phyloP scores from a whole-genome alignment of 139 green algal species.

The Coelastrella sp. region DNA sequence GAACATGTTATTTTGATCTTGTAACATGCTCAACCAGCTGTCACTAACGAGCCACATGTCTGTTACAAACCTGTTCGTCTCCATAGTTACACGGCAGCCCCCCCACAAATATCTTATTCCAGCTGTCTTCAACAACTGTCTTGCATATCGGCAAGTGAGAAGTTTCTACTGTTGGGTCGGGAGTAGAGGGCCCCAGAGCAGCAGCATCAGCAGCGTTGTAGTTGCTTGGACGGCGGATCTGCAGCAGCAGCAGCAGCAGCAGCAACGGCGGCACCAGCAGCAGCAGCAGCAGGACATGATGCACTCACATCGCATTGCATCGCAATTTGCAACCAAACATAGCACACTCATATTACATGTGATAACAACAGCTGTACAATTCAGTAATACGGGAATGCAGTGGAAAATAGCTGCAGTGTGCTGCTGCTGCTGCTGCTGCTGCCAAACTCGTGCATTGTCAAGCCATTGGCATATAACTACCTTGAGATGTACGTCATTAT shows the following conservation, averaged over 20 bases:
- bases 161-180: constrained; percentile 77
- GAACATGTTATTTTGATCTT: no score
- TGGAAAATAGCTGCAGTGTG: no score
- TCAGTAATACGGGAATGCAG: no score
- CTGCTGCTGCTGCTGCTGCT: no score
- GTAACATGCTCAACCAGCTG: no score
- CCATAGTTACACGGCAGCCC: constrained; percentile 84
- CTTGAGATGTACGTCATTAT: constrained; percentile 74
- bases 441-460: no score
- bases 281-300: background rate
- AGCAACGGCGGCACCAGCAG: background rate
- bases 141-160: constrained; percentile 70
- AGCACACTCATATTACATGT: no score
- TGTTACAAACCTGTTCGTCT: constrained; percentile 82
- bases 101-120: constrained; percentile 88
- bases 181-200: constrained; percentile 76
- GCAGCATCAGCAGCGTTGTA: constrained; percentile 77
- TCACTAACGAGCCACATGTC: no score
- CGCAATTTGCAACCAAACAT: no score
- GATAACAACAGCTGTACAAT: no score
- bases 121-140: constrained; percentile 81
- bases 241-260: constrained; percentile 22
- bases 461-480: constrained; percentile 30
- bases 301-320: no score
- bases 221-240: constrained; percentile 75